Conservation (phyloP, 176 grass and related monocot species). For the Tillandsia fasciculata region DNA sequence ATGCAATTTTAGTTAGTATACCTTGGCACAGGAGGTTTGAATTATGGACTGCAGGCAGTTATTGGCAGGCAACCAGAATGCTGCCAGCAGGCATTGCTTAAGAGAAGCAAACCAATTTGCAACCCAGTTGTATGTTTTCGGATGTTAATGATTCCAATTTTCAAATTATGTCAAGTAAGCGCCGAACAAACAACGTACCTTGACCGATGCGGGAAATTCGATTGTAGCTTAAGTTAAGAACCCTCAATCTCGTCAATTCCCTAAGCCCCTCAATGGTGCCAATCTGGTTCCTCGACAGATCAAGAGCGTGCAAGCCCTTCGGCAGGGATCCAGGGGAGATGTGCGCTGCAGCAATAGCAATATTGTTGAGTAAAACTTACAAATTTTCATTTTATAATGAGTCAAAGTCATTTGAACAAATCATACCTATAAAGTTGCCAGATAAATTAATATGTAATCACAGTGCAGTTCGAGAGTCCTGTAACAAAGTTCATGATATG, state of each 20-base stretch:
- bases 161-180: no score
- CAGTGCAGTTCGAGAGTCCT: constrained; percentile 68
- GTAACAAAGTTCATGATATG: not conserved
- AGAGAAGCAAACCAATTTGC: no score
- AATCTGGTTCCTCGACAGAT: constrained; percentile 92
- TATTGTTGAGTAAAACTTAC: not conserved
- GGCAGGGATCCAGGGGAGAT: constrained; percentile 56
- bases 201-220: constrained; percentile 70
- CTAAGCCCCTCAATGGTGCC: constrained; percentile 60
- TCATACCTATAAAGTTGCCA: constrained; percentile 75
- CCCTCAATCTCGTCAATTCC: constrained; percentile 64
- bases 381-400: not conserved
- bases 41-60: no score
- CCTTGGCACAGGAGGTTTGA: no score
- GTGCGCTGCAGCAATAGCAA: constrained; percentile 34
- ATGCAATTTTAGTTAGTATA: no score
- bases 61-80: no score
- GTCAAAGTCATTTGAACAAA: constrained; percentile 5
- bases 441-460: constrained; percentile 91
- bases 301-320: constrained; percentile 61
- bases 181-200: constrained; percentile 42
- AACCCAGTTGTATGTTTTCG: no score
- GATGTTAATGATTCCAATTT: no score
- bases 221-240: constrained; percentile 93
- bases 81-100: no score